phyloP scores from a whole-genome alignment of 208 protist species.

The Spongospora subterranea region DNA sequence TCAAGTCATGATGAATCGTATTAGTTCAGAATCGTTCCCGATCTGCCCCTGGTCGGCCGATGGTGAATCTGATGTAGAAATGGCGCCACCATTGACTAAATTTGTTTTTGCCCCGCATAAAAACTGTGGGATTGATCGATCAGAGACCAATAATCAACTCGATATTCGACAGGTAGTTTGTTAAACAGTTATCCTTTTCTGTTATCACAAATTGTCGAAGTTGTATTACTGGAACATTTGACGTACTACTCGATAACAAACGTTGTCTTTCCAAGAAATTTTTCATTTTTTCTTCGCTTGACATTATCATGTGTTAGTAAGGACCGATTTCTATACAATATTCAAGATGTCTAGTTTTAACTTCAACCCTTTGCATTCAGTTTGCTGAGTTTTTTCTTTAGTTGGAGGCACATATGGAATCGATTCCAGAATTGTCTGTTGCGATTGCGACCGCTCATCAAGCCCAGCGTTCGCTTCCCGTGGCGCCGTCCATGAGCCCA shows the following conservation, averaged over 20 bases:
- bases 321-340: no score
- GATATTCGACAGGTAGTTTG: background rate
- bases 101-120: background rate
- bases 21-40: constrained; percentile 27
- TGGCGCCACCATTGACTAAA: background rate
- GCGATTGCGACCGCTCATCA: background rate
- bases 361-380: no score
- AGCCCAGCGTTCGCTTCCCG: background rate
- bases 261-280: no score
- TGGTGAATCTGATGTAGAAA: background rate
- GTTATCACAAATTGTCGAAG: background rate
- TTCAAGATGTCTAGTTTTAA: no score
- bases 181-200: background rate
- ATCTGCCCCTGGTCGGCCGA: background rate
- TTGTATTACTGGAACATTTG: no score
- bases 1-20: background rate
- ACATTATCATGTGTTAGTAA: no score
- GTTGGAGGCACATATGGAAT: background rate
- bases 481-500: background rate
- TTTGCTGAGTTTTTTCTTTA: no score
- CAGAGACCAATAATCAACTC: background rate
- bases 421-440: background rate
- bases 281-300: no score
- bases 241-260: no score
- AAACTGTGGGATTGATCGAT: background rate